These are phyloP conservation scores for Saururus chinensis DNA, from an alignment of 164 flowering plant genomes.

Conservation along the genomic window DNA sequence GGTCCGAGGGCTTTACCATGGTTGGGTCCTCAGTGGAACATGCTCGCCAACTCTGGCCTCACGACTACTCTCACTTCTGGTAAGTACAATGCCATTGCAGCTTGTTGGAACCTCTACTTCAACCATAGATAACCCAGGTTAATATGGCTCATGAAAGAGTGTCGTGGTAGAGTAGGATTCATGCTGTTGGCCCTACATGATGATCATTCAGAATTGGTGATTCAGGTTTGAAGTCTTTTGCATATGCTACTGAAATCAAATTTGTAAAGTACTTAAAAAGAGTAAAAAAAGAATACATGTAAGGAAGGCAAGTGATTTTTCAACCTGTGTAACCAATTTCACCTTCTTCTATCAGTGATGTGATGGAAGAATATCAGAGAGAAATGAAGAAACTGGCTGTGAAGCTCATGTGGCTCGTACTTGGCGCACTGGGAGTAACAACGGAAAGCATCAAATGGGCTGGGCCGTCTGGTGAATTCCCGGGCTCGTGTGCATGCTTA, in stretches of 20 bases:
- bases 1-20: slow-evolving; percentile 90
- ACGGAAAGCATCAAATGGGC: slow-evolving; percentile 59
- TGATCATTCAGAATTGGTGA: neutral
- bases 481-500: slow-evolving; percentile 27
- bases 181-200: neutral
- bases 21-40: slow-evolving; percentile 59
- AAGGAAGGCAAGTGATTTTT: neutral
- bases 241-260: neutral
- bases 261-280: neutral
- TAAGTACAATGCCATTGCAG: too few species aligned
- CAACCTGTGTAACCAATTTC: neutral
- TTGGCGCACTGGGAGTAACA: slow-evolving; percentile 49
- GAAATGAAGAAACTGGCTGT: slow-evolving; percentile 57
- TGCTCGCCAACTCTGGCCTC: slow-evolving; percentile 75
- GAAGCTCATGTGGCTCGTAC: slow-evolving; percentile 44
- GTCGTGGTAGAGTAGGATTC: too few species aligned
- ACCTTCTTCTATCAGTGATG: slow-evolving; percentile 32
- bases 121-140: neutral
- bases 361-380: slow-evolving; percentile 55
- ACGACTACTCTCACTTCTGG: slow-evolving; percentile 48
- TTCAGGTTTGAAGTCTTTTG: neutral
- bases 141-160: neutral
- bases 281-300: neutral
- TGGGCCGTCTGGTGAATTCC: slow-evolving; percentile 26
- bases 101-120: too few species aligned